phyloP scores from a whole-genome alignment of 805 yeast species.

The Kuraishia cidri region DNA sequence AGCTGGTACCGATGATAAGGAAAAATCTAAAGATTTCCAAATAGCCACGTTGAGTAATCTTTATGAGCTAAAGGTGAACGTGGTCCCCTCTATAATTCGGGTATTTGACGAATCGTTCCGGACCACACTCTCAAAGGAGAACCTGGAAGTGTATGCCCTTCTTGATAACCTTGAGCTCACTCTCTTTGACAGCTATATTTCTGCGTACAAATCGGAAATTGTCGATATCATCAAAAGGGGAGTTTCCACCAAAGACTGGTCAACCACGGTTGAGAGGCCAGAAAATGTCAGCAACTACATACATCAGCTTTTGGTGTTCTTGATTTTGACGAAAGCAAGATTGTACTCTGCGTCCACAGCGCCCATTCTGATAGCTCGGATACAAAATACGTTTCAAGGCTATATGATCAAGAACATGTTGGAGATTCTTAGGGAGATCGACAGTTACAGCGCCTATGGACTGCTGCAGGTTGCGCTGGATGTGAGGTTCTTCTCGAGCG shows the following conservation, averaged over 20 bases:
- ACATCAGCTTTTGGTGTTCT: slow-evolving; percentile 35
- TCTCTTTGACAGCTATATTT: slow-evolving; percentile 43
- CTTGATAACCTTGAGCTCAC: slow-evolving; percentile 41
- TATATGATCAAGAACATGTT: slow-evolving; percentile 2
- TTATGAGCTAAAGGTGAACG: slow-evolving; percentile 30
- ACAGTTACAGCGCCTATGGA: slow-evolving; percentile 1
- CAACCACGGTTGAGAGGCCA: slow-evolving; percentile 17
- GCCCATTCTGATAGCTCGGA: neutral
- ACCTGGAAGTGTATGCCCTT: slow-evolving; percentile 32
- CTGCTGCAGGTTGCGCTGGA: slow-evolving; percentile 2
- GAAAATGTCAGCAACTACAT: slow-evolving; percentile 35
- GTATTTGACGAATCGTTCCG: slow-evolving; percentile 43
- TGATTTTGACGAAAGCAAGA: slow-evolving; percentile 28
- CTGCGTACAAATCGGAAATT: slow-evolving; percentile 33
- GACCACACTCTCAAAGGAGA: slow-evolving; percentile 29
- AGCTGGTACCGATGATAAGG: slow-evolving; percentile 11
- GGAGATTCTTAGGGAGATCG: slow-evolving; percentile 1
- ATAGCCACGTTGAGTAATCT: slow-evolving; percentile 46
- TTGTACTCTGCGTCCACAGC: neutral
- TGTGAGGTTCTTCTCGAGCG: slow-evolving; percentile 1
- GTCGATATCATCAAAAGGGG: slow-evolving; percentile 30
- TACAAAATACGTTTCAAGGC: neutral
- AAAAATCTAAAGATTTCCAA: slow-evolving; percentile 24
- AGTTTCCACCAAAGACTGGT: slow-evolving; percentile 33
- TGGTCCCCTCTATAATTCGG: slow-evolving; percentile 39